These are phyloP conservation scores for Solanum medicagineum DNA, from an alignment of 257 asterid genomes.

Conservation along the genomic window DNA sequence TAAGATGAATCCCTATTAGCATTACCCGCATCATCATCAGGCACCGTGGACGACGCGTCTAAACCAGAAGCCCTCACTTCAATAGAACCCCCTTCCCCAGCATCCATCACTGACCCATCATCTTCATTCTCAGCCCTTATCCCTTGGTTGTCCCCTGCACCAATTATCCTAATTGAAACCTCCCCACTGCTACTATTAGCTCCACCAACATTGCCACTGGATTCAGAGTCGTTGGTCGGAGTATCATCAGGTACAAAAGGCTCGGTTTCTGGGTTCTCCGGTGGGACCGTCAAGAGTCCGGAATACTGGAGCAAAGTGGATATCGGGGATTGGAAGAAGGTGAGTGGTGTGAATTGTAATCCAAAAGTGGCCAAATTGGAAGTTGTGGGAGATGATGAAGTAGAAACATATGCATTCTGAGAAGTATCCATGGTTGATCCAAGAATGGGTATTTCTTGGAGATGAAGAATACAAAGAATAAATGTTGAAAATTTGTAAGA, in stretches of 20 bases:
- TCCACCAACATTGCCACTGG: slow-evolving; percentile 4
- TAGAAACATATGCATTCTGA: slow-evolving; percentile 9
- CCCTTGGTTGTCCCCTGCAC: slow-evolving; percentile 12
- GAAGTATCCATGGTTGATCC: slow-evolving; percentile 37
- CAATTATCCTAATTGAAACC: slow-evolving; percentile 68
- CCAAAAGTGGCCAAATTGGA: slow-evolving; percentile 22
- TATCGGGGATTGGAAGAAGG: slow-evolving; percentile 43
- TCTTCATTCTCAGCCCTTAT: slow-evolving; percentile 18
- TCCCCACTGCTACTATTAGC: slow-evolving; percentile 34
- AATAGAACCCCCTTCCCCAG: slow-evolving; percentile 4
- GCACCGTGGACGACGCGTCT: not conserved
- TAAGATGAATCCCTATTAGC: slow-evolving; percentile 34
- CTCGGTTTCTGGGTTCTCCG: slow-evolving; percentile 41
- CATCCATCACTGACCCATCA: slow-evolving; percentile 5
- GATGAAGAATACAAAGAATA: slow-evolving; percentile 16
- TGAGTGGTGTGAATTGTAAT: slow-evolving; percentile 30
- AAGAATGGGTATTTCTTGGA: slow-evolving; percentile 11
- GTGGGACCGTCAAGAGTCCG: slow-evolving; percentile 46
- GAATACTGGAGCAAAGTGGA: slow-evolving; percentile 59
- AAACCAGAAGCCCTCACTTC: slow-evolving; percentile 4
- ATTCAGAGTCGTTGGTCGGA: not conserved
- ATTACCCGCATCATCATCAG: slow-evolving; percentile 17
- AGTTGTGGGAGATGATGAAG: slow-evolving; percentile 15
- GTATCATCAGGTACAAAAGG: slow-evolving; percentile 13
- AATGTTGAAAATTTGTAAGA: not conserved